Evolutionary conservation across 2,329 filamentous ascomycete genomes (phyloP).

Genomic region (Aspergillus melleus): DNA sequence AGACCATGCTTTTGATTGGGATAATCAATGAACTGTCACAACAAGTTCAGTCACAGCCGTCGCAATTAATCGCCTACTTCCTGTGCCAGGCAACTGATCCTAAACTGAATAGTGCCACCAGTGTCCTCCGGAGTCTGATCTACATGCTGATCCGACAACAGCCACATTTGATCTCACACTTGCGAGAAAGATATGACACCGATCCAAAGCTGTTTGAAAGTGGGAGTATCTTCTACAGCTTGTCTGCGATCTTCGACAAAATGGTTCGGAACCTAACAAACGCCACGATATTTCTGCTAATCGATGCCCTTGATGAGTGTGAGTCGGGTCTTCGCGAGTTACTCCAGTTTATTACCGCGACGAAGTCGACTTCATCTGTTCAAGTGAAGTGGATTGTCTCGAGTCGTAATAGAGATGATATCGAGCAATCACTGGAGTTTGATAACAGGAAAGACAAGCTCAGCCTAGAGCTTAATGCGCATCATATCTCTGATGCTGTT

Average conservation of each 20-base stretch:
- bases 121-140: constrained; percentile 33
- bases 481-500: constrained; percentile 1
- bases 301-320: constrained; percentile 11
- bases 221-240: not conserved
- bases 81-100: constrained; percentile 37
- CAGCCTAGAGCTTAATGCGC: constrained; percentile 3
- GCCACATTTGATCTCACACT: not conserved
- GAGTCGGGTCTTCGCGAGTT: not conserved
- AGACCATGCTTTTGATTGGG: constrained; percentile 19
- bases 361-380: not conserved
- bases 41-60: not conserved
- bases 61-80: constrained; percentile 24
- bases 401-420: constrained; percentile 1
- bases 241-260: constrained; percentile 1
- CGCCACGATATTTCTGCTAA: not conserved
- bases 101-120: constrained; percentile 28
- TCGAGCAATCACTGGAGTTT: not conserved
- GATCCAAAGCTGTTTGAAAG: not conserved
- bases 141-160: constrained; percentile 12
- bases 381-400: constrained; percentile 5
- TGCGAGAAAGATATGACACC: constrained; percentile 2
- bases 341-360: not conserved
- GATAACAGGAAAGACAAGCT: not conserved
- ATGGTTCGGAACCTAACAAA: not conserved
- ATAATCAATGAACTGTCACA: constrained; percentile 12